Evolutionary conservation across 2,329 filamentous ascomycete species (phyloP).

Genomic region (Talaromyces albobiverticillius): DNA sequence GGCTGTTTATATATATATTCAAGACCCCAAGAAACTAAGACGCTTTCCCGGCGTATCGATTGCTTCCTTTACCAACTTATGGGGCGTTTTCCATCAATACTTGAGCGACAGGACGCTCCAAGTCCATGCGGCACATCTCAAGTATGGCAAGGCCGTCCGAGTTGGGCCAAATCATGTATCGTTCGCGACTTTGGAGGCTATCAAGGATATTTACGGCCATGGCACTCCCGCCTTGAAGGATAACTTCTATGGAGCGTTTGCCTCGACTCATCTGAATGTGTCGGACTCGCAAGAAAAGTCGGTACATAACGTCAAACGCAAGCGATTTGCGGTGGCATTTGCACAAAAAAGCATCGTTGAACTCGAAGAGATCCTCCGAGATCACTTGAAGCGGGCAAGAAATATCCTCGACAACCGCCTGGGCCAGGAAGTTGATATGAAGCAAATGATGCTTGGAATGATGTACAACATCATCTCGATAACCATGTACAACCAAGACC

Average conservation of each 20-base stretch:
- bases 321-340: conserved; percentile 28
- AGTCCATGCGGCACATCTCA: neutral
- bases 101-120: neutral
- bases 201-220: conserved; percentile 31
- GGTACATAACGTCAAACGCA: conserved; percentile 30
- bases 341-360: conserved; percentile 30
- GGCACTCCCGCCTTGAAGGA: conserved; percentile 29
- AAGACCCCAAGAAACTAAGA: neutral
- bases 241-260: conserved; percentile 22
- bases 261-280: conserved; percentile 27
- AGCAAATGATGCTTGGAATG: neutral
- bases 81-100: neutral
- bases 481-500: neutral
- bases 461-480: neutral
- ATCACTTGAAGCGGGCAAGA: neutral
- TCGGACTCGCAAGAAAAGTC: conserved; percentile 30
- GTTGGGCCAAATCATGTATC: conserved; percentile 13
- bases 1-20: neutral
- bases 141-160: neutral
- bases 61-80: neutral
- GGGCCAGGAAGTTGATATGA: neutral
- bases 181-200: conserved; percentile 2
- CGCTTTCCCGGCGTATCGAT: neutral
- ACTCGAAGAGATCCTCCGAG: neutral
- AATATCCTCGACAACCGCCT: neutral